Evolutionary conservation across 139 green algal species (phyloP).

Genomic region (Picochlorum sp.): DNA sequence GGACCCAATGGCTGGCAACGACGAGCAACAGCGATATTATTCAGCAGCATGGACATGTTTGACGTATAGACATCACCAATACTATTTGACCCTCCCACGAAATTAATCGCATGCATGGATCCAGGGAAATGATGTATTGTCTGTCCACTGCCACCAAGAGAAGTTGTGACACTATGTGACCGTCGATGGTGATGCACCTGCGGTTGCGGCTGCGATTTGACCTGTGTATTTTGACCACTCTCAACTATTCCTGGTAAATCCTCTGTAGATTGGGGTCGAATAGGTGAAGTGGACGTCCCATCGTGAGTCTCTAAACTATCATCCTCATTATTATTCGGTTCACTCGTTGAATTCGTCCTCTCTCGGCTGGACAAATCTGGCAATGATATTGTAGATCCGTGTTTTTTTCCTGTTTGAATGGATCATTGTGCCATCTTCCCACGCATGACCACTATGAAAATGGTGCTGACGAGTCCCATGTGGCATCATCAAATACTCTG

Average conservation of each 20-base stretch:
- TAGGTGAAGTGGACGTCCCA: background rate
- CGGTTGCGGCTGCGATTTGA: too few species aligned
- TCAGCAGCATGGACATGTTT: background rate
- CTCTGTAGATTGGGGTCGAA: background rate
- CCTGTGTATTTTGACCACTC: too few species aligned
- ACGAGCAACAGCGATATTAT: constrained; percentile 2
- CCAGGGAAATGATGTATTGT: background rate
- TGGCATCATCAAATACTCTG: background rate
- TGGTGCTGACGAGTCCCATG: too few species aligned
- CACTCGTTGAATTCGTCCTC: background rate
- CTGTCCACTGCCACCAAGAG: background rate
- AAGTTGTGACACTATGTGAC: too few species aligned
- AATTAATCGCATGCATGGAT: background rate
- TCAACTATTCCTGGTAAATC: background rate
- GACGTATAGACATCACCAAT: background rate
- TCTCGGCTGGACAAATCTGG: background rate
- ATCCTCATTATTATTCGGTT: background rate
- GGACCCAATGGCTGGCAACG: background rate
- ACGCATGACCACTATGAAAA: too few species aligned
- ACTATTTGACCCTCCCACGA: background rate
- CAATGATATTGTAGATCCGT: background rate
- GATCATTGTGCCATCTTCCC: too few species aligned
- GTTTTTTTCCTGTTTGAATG: background rate
- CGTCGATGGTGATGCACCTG: too few species aligned
- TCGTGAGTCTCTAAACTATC: background rate